Percentiles rank a stretch among this genome's conserved stretches.
These are phyloP conservation scores for Aspergillus awamori DNA, from an alignment of 2,329 filamentous ascomycete species.

Conservation along the genomic window DNA sequence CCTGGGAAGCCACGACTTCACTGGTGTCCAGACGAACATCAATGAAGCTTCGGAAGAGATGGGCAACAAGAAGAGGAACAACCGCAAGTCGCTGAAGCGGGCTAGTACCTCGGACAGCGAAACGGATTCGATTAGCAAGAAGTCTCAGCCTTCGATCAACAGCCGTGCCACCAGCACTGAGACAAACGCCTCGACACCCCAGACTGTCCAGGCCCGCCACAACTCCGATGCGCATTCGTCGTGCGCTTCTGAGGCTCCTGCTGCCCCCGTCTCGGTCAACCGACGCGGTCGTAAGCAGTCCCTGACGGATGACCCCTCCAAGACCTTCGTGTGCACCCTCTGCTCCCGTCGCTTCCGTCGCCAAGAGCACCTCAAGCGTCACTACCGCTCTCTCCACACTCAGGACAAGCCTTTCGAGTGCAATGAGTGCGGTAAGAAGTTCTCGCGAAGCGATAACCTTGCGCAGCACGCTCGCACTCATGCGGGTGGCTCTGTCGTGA, in stretches of 20 bases:
- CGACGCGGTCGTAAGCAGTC: slow-evolving; percentile 98
- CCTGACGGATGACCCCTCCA: slow-evolving; percentile 93
- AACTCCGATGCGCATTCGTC: slow-evolving; percentile 53
- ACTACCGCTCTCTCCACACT: slow-evolving; percentile 97
- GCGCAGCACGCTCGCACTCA: slow-evolving; percentile 95
- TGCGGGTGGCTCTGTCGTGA: slow-evolving; percentile 83
- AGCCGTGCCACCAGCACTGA: slow-evolving; percentile 37
- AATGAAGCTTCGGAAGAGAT: slow-evolving; percentile 43
- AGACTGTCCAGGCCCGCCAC: slow-evolving; percentile 47
- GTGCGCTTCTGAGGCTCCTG: slow-evolving; percentile 45
- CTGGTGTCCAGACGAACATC: slow-evolving; percentile 41
- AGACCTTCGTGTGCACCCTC: slow-evolving; percentile 95
- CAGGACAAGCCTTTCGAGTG: slow-evolving; percentile 99
- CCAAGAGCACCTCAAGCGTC: slow-evolving; percentile 97
- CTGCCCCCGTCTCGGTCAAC: slow-evolving; percentile 63
- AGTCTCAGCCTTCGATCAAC: slow-evolving; percentile 36
- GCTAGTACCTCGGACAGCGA: slow-evolving; percentile 32
- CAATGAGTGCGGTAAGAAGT: slow-evolving; percentile 97
- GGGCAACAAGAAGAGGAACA: slow-evolving; percentile 55
- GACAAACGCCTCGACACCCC: slow-evolving; percentile 44
- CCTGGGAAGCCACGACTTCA: slow-evolving; percentile 52
- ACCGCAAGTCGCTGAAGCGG: slow-evolving; percentile 42
- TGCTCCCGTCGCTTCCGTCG: slow-evolving; percentile 97
- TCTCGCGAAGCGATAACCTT: slow-evolving; percentile 95
- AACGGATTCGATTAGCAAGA: slow-evolving; percentile 31